These are phyloP conservation scores for Aspergillus asperescens DNA, from an alignment of 495 filamentous ascomycete genomes.

Conservation along the genomic window DNA sequence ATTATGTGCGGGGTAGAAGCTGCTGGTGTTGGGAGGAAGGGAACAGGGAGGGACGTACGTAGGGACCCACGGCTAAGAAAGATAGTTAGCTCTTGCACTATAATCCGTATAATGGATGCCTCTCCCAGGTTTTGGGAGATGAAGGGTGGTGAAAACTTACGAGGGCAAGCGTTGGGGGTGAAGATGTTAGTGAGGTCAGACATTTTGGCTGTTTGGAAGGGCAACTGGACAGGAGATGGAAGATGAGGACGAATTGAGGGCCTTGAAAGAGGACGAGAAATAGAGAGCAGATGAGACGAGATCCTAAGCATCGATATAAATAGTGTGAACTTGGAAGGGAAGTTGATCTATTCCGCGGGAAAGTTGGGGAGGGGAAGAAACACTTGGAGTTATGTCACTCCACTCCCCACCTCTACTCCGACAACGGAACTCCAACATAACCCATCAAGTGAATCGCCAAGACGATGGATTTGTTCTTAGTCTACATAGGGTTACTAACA, in stretches of 20 bases:
- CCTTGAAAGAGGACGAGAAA: constrained; percentile 22
- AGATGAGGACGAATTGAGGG: constrained; percentile 6
- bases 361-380: constrained; percentile 8
- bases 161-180: constrained; percentile 45
- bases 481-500: neutral
- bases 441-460: neutral
- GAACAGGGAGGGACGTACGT: constrained; percentile 39
- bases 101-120: neutral
- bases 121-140: neutral
- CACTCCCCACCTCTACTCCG: neutral
- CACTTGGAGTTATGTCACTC: neutral
- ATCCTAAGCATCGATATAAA: constrained; percentile 26
- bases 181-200: constrained; percentile 32
- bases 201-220: constrained; percentile 25
- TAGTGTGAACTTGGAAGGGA: constrained; percentile 15
- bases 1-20: constrained; percentile 6
- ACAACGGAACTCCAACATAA: neutral
- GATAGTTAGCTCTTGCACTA: constrained; percentile 34
- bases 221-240: constrained; percentile 12
- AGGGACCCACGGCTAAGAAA: constrained; percentile 49
- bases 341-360: constrained; percentile 26
- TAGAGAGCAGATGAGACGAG: constrained; percentile 26
- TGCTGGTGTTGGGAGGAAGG: neutral
- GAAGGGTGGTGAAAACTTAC: constrained; percentile 28
- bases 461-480: neutral